phyloP scores from a whole-genome alignment of 768 basidiomycete genomes.

The Boletus pseudopeckii region DNA sequence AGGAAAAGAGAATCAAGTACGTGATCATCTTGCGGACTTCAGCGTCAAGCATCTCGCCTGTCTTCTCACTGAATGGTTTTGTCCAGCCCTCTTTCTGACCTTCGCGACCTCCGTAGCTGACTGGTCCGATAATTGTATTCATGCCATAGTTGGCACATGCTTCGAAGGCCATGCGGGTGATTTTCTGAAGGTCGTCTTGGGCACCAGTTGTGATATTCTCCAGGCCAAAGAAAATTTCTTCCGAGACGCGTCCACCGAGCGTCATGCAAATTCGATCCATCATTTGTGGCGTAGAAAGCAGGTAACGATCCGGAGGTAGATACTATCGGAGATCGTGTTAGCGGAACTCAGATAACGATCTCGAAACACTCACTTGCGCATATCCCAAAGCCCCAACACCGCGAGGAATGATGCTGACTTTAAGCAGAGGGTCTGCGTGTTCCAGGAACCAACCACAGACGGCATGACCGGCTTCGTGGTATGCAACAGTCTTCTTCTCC shows the following conservation, averaged over 20 bases:
- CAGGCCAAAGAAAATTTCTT: constrained; percentile 94
- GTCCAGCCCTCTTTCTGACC: constrained; percentile 85
- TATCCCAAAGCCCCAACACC: constrained; percentile 96
- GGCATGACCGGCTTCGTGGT: constrained; percentile 98
- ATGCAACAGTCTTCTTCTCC: constrained; percentile 98
- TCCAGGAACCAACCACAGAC: constrained; percentile 99
- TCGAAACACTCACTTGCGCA: constrained; percentile 64
- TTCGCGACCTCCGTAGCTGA: constrained; percentile 90
- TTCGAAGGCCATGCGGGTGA: constrained; percentile 97
- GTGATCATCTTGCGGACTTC: constrained; percentile 97
- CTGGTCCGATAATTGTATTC: constrained; percentile 91
- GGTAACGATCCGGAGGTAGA: constrained; percentile 91
- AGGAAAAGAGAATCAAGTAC: constrained; percentile 34
- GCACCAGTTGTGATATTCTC: constrained; percentile 97
- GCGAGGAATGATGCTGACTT: constrained; percentile 97
- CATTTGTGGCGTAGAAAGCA: constrained; percentile 94
- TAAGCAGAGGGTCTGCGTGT: constrained; percentile 93
- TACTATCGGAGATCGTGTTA: constrained; percentile 49
- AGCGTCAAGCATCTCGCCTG: constrained; percentile 86
- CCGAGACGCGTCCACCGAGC: constrained; percentile 93
- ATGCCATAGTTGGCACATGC: constrained; percentile 96
- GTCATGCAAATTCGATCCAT: constrained; percentile 97
- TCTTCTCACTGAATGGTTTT: constrained; percentile 98
- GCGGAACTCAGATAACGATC: background rate
- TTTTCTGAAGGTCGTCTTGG: constrained; percentile 97